Evolutionary conservation across 2,329 filamentous ascomycete species (phyloP).

Genomic region (Pseudogymnoascus sp.): DNA sequence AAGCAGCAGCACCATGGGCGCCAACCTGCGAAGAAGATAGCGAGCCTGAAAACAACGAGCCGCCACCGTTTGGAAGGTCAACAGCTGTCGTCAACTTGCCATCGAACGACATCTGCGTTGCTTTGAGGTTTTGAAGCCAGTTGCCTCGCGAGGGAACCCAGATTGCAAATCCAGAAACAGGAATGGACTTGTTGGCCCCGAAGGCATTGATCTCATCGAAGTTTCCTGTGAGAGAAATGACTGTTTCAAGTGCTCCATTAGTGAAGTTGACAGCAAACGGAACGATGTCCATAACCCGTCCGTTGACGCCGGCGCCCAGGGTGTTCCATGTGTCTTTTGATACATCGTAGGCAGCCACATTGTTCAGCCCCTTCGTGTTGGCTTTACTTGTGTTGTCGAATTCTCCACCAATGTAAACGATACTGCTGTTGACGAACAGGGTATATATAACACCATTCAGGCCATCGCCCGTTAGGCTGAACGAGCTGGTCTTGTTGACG

Average conservation of each 20-base stretch:
- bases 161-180: constrained; percentile 72
- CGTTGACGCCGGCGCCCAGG: constrained; percentile 81
- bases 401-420: constrained; percentile 74
- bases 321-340: constrained; percentile 65
- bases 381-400: constrained; percentile 69
- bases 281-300: constrained; percentile 67
- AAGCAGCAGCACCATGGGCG: constrained; percentile 64
- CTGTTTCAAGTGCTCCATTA: constrained; percentile 58
- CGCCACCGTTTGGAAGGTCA: constrained; percentile 51
- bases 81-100: constrained; percentile 69
- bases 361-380: constrained; percentile 58
- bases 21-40: constrained; percentile 69
- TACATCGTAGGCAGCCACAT: constrained; percentile 71
- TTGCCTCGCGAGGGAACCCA: constrained; percentile 83
- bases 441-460: constrained; percentile 73
- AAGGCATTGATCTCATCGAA: constrained; percentile 71
- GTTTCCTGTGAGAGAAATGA: constrained; percentile 71
- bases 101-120: constrained; percentile 57
- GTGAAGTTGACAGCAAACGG: constrained; percentile 75
- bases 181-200: constrained; percentile 52
- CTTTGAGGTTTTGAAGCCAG: constrained; percentile 77
- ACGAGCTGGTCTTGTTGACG: constrained; percentile 57
- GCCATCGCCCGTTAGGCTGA: constrained; percentile 61
- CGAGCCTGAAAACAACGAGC: constrained; percentile 75
- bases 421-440: constrained; percentile 58